Evolutionary conservation across 2,329 filamentous ascomycete genomes (phyloP), one percentile per base, ranked within the genome.

Genomic region (Verticillium nubilum): DNA sequence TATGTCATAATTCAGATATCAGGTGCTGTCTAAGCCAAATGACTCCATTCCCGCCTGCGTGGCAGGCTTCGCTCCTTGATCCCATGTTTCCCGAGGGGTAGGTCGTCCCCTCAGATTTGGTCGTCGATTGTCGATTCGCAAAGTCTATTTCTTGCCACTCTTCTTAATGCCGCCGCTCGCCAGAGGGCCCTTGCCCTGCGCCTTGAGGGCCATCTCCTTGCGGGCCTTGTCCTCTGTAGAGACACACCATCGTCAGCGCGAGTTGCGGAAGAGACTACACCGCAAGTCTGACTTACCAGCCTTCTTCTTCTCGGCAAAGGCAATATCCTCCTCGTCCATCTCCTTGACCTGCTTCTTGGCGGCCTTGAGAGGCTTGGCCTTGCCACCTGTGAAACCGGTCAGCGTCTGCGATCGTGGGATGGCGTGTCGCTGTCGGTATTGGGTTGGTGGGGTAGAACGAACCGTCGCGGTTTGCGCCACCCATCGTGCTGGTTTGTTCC

Each of bases 161-260:
- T 97, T 97, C 88, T 97, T 97, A 81, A 98, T 97, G 63, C 92
- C 92, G 33, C 92, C 92, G 31, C 86, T 89, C 78, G 92, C 93
- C 73, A 97, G 74, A 37, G 94, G 93, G 3, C 94, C 94, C 80
- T 96, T 96, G 75, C 90, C 90, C 69, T 89, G 88, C 53, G 90
- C 88, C 79, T 91, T 90, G 62, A 87, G 82, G n/a, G 88, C 86
- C 77, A 96, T 73, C 10, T 92, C 91, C 79, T 96, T 94, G 76
- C 87, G 89, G 53, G 89, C 90, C 82, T 93, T 92, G 72, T 91
- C 89, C 68, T 93, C 91, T 90, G 68, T 25, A n/a, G 17, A 15
- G 1, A 15, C 29, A 15, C 35, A 50, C 5, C 19, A 1, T 23
- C 9, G n/a, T 50, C 42, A 50, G 42, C 42, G n/a, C 35, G 10